Percentiles rank a stretch among this genome's conserved stretches.
Evolutionary conservation across 2,329 filamentous ascomycete genomes (phyloP).

Genomic region (Trichoderma hamatum): DNA sequence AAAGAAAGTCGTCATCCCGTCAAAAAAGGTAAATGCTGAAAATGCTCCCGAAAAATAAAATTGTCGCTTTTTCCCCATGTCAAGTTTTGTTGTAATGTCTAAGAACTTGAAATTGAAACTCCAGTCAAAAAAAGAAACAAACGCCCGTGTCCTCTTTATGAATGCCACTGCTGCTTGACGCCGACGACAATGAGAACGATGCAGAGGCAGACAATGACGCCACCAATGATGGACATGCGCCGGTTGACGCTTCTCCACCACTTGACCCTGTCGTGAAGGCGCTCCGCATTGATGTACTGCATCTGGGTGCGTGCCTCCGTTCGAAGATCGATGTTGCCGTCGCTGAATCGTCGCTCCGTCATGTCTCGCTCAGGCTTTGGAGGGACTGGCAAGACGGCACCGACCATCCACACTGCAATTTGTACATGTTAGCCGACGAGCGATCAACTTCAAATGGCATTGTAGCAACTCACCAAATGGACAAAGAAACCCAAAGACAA

Average conservation of each 20-base stretch:
- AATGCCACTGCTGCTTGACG: conserved; percentile 53
- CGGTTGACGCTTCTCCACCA: conserved; percentile 66
- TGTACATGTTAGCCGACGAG: conserved; percentile 26
- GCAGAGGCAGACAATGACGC: conserved; percentile 57
- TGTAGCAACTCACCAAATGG: conserved; percentile 64
- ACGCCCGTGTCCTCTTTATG: conserved; percentile 8
- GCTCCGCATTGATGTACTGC: conserved; percentile 46
- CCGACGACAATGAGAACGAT: conserved; percentile 57
- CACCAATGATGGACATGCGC: conserved; percentile 59
- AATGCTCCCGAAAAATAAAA: background rate
- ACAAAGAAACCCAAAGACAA: conserved; percentile 76
- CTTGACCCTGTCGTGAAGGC: conserved; percentile 54
- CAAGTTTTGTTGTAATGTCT: background rate
- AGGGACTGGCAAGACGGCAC: conserved; percentile 73
- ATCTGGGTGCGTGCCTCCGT: conserved; percentile 42
- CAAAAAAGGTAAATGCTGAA: conserved; percentile 11
- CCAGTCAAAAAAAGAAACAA: background rate
- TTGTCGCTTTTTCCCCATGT: conserved; percentile 13
- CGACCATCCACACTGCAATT: conserved; percentile 75
- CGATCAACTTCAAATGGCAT: accelerated
- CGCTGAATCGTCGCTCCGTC: conserved; percentile 50
- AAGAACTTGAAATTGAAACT: background rate
- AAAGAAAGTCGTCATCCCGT: conserved; percentile 14
- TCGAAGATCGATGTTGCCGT: conserved; percentile 45
- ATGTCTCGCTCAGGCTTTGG: conserved; percentile 56